These are phyloP conservation scores for Agrocybe praecox DNA, from an alignment of 768 basidiomycete species.

Conservation along the genomic window DNA sequence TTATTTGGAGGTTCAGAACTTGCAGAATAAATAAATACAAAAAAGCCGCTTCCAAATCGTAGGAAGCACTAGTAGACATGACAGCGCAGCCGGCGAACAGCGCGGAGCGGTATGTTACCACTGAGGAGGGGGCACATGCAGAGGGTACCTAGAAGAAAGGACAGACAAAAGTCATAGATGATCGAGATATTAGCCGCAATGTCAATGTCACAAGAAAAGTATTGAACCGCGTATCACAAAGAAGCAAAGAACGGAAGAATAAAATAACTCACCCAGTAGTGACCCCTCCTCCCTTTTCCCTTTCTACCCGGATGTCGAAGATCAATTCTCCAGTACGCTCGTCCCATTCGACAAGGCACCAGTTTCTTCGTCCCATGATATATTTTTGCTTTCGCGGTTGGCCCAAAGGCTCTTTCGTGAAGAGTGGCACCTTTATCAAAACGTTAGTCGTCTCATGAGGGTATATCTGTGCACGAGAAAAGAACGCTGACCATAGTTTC, in stretches of 20 bases:
- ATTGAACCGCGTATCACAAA: not conserved
- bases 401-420: conserved; percentile 77
- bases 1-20: not conserved
- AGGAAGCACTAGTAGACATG: not conserved
- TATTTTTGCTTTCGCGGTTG: conserved; percentile 72
- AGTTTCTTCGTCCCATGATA: conserved; percentile 90
- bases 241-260: not conserved
- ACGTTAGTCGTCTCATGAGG: not conserved
- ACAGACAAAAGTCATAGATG: not conserved
- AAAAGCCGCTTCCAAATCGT: not conserved
- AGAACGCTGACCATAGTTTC: conserved; percentile 71
- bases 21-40: too few species aligned
- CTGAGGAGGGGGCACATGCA: conserved; percentile 44
- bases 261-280: conserved; percentile 68
- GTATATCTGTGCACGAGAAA: not conserved
- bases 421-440: conserved; percentile 65
- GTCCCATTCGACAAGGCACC: conserved; percentile 73
- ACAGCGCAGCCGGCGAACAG: not conserved
- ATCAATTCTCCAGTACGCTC: conserved; percentile 59
- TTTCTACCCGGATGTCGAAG: conserved; percentile 89
- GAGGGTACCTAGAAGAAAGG: conserved; percentile 38
- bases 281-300: conserved; percentile 76
- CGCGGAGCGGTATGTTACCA: conserved; percentile 14
- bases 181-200: not conserved
- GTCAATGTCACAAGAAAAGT: not conserved